Base-by-base conservation (phyloP, 192 early-diverging fungal species). In the Funneliformis geosporum region DNA sequence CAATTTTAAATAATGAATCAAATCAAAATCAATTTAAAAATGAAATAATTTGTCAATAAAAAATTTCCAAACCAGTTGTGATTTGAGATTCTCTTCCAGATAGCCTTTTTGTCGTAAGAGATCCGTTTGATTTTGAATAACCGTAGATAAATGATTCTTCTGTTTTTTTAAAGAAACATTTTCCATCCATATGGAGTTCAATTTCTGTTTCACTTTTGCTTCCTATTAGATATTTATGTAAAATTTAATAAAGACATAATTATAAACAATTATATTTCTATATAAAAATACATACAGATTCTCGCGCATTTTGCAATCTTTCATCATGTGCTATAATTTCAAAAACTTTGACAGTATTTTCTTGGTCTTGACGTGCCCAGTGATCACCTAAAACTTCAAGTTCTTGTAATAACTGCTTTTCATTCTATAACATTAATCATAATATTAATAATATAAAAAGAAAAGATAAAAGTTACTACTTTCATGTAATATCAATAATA, bases 121-220 rank as follows among this genome's bases (percentile, higher is more conserved):
- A 21, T 79, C 66, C 23, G 23, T 60, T 65, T 46, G 42, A 61
- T 59, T 67, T 55, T 61, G 62, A 33, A 44, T 59, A n/a, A 79
- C 46, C n/a, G 39, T 40, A 47, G 66, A 42, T 21, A 66, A 66
- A 59, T 65, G 23, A 61, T 42, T 70, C 18, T 44, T 70, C 23
- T 79, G 62, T 69, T 79, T 64, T 60, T 68, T 43, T 1, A 79
- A 25, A 27, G 77, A 79, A 69, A 65, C 67, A 79, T 69, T 66
- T 79, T 79, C 62, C 38, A 61, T 79, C 21, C 25, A 42, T 33
- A 79, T 25, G 10, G 43, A 47, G n/a, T 79, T 59, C 8, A 64
- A 60, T 59, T 65, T 68, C 59, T 79, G 77, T 38, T 69, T 27
- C 23, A 60, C 62, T 69, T 70, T 67, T 16, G 64, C 28, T 55